Percentiles rank a stretch among this genome's conserved stretches.
Conservation (phyloP, 306 rosid species). For the Cucumis cinereus region DNA sequence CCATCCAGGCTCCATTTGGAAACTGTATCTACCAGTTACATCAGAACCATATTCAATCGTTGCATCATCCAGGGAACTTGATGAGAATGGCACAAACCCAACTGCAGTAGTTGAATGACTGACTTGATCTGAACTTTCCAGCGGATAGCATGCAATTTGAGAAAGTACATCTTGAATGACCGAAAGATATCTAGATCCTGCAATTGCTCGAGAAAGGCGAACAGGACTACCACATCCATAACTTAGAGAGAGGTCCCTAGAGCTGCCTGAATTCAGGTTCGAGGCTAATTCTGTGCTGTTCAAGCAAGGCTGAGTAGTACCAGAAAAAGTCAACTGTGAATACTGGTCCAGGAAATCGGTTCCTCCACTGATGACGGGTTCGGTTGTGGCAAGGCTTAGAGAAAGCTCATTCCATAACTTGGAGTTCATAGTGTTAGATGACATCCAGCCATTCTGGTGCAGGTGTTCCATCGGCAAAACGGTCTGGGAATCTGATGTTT, state of each 20-base stretch:
- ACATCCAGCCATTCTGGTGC: conserved; percentile 39
- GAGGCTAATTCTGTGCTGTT: conserved; percentile 28
- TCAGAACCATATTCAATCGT: conserved; percentile 5
- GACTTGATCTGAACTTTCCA: conserved; percentile 33
- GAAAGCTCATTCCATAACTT: conserved; percentile 51
- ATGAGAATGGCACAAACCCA: conserved; percentile 3
- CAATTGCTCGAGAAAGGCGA: conserved; percentile 30
- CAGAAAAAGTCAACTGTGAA: conserved; percentile 35
- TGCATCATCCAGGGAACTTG: conserved; percentile 1
- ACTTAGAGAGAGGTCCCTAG: background rate
- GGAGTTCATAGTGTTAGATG: conserved; percentile 29
- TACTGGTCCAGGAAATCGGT: conserved; percentile 29
- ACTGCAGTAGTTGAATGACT: conserved; percentile 12
- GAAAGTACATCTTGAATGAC: conserved; percentile 67
- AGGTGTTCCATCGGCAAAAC: conserved; percentile 26
- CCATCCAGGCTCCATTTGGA: conserved; percentile 20
- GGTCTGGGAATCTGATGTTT: conserved; percentile 13
- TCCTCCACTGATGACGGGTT: conserved; percentile 10
- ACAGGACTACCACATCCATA: conserved; percentile 6
- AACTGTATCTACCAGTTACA: conserved; percentile 17
- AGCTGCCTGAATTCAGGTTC: conserved; percentile 9
- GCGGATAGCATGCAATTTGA: conserved; percentile 53
- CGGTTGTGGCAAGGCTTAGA: conserved; percentile 50
- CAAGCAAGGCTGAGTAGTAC: conserved; percentile 20
- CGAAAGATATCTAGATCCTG: conserved; percentile 58